These are phyloP conservation scores for Amanita jacksonii DNA, from an alignment of 768 basidiomycete genomes.

Conservation along the genomic window DNA sequence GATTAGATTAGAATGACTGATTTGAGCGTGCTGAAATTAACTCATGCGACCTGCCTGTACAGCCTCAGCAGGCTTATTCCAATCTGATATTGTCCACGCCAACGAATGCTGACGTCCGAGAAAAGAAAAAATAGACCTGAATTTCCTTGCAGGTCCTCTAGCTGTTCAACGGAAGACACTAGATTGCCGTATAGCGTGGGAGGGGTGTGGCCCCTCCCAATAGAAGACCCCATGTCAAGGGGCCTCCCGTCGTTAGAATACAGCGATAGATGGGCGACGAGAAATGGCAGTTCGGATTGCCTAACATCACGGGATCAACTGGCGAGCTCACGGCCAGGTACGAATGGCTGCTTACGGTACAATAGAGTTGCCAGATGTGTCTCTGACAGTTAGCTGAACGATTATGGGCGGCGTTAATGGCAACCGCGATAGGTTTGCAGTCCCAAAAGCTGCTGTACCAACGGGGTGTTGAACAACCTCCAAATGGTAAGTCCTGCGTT, in stretches of 20 bases:
- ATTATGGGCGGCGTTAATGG: slow-evolving; percentile 81
- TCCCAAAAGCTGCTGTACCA: slow-evolving; percentile 74
- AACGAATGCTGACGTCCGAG: slow-evolving; percentile 81
- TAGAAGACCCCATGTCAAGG: slow-evolving; percentile 56
- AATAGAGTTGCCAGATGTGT: slow-evolving; percentile 59
- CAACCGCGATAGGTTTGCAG: slow-evolving; percentile 63
- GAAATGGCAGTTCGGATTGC: slow-evolving; percentile 78
- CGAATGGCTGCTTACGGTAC: slow-evolving; percentile 56
- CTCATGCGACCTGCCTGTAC: slow-evolving; percentile 48
- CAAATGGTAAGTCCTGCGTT: slow-evolving; percentile 59
- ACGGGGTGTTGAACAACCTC: slow-evolving; percentile 82
- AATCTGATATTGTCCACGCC: slow-evolving; percentile 67
- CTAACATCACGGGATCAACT: no score
- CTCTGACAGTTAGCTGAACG: slow-evolving; percentile 67
- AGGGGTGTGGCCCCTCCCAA: slow-evolving; percentile 38
- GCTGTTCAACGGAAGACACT: slow-evolving; percentile 70
- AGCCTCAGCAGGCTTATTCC: slow-evolving; percentile 65
- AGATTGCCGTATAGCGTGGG: slow-evolving; percentile 77
- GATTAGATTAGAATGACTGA: slow-evolving; percentile 2
- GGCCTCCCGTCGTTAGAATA: slow-evolving; percentile 58
- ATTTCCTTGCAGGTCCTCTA: slow-evolving; percentile 74
- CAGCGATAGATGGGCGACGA: slow-evolving; percentile 76
- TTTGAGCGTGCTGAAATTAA: slow-evolving; percentile 7
- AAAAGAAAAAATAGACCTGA: slow-evolving; percentile 84
- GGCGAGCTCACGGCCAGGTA: slow-evolving; percentile 13